Base-by-base conservation (phyloP, 345 rosid species). In the Atalantia buxifolia region DNA sequence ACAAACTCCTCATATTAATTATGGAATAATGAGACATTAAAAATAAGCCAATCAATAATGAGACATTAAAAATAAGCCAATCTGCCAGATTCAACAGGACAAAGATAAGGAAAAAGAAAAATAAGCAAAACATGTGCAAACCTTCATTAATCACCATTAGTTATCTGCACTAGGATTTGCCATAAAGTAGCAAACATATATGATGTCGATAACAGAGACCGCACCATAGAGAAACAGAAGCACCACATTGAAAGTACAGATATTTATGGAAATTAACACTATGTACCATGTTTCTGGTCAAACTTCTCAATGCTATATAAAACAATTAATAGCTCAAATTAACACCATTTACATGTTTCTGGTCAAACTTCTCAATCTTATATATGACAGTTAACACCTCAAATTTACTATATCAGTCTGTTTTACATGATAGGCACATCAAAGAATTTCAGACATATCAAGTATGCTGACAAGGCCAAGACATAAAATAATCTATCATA, bases 1-100 rank as follows among this genome's bases (percentile, higher is more conserved):
- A 74, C 57, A 78, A 62, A 81, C 30, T n/a, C 48, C 62, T 35
- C 28, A 33, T 18, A 25, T 42, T 64, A 48, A 62, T 42, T 38
- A 60, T 33, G 28, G 36, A 55, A 35, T 69, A 55, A 36, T 35
- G 66, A 22, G 36, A 42, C 59, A 35, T 27, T 50, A 55, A 68
- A 73, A 53, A 61, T 3, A 42, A 66, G 45, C 12, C 66, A 36
- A 36, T 68, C 30, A 55, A 55, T 69, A 55, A 36, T 35, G 66
- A 22, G 36, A 42, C 59, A 35, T 27, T 50, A 55, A 61, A 73
- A 53, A 61, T 3, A 42, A 66, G n/a, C 12, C 66, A 36, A 21
- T 68, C 30, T 12, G 13, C 68, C 36, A 42, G 65, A 28, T 60
- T 60, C 76, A 60, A 38, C 33, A 35, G 10, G 50, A 72, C 19